A percentile compares a stretch with the other conserved stretches of the same genome.
Evolutionary conservation across 805 yeast species (phyloP).

Genomic region (Starmerella khaoyaiensis): DNA sequence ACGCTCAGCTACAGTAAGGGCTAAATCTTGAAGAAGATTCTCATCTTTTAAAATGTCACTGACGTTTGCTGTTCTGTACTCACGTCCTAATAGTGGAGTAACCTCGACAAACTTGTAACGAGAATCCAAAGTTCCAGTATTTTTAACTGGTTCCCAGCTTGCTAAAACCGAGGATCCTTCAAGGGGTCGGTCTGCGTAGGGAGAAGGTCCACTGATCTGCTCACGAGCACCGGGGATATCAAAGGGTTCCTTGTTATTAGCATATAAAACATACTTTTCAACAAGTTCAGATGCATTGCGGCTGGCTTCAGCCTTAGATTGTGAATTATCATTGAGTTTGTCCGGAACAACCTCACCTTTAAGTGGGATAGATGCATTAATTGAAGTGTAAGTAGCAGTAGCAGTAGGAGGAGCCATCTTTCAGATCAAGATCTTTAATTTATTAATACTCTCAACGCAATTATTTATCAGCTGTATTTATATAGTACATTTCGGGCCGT

Average conservation of each 20-base stretch:
- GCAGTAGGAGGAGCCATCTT: slow-evolving; percentile 18
- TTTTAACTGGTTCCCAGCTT: slow-evolving; percentile 15
- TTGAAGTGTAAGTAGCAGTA: slow-evolving; percentile 5
- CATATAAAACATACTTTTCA: slow-evolving; percentile 13
- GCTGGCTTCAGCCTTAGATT: slow-evolving; percentile 5
- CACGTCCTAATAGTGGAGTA: slow-evolving; percentile 27
- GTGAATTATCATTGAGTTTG: not conserved
- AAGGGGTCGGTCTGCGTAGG: slow-evolving; percentile 19
- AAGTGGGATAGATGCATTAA: not conserved
- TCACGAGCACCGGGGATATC: slow-evolving; percentile 15
- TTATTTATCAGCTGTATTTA: not conserved
- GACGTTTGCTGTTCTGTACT: slow-evolving; percentile 23
- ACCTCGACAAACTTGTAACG: slow-evolving; percentile 23
- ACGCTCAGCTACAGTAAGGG: slow-evolving; percentile 35
- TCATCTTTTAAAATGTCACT: slow-evolving; percentile 24
- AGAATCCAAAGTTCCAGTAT: slow-evolving; percentile 23
- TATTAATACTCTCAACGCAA: not conserved
- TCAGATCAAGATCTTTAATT: too few relatives aligned
- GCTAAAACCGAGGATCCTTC: slow-evolving; percentile 21
- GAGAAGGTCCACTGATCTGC: slow-evolving; percentile 21
- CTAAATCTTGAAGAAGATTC: slow-evolving; percentile 32
- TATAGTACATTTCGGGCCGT: not conserved
- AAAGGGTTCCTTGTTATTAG: slow-evolving; percentile 12
- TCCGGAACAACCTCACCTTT: not conserved
- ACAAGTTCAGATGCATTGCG: slow-evolving; percentile 7